A percentile compares a stretch with the other conserved stretches of the same genome.
Evolutionary conservation across 2,329 filamentous ascomycete species (phyloP).

Genomic region (Dryadomyces quercivorus): DNA sequence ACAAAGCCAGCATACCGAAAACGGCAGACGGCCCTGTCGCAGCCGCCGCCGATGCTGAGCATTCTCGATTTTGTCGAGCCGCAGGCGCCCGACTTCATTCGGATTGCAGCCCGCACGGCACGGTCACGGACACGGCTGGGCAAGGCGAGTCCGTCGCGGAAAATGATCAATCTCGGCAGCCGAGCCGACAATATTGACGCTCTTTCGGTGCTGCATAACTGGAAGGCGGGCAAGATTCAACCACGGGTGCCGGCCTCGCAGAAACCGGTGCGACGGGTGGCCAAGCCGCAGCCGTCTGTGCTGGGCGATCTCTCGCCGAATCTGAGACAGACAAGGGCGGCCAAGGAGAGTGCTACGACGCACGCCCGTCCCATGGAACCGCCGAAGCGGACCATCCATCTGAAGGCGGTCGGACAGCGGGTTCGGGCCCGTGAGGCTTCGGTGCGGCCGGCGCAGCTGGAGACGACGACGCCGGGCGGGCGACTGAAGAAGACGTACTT

Average conservation of each 20-base stretch:
- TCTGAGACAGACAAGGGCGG: not conserved
- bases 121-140: slow-evolving; percentile 34
- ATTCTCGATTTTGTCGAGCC: slow-evolving; percentile 48
- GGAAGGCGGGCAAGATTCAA: slow-evolving; percentile 41
- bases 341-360: not conserved
- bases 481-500: slow-evolving; percentile 26
- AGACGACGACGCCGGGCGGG: slow-evolving; percentile 28
- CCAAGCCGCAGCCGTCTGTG: slow-evolving; percentile 1
- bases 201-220: slow-evolving; percentile 37
- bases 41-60: slow-evolving; percentile 35
- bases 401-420: not conserved
- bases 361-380: not conserved
- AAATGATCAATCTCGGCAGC: slow-evolving; percentile 48
- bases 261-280: not conserved
- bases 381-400: not conserved
- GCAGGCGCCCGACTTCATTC: slow-evolving; percentile 44
- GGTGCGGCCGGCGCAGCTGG: slow-evolving; percentile 39
- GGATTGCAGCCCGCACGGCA: slow-evolving; percentile 47
- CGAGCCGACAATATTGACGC: slow-evolving; percentile 49
- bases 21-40: slow-evolving; percentile 3
- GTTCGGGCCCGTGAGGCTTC: not conserved
- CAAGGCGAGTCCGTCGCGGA: slow-evolving; percentile 40
- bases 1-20: not conserved
- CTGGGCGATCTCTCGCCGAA: not conserved
- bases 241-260: slow-evolving; percentile 16